Conservation (phyloP, 768 basidiomycete species). For the Austroboletus eburneus region DNA sequence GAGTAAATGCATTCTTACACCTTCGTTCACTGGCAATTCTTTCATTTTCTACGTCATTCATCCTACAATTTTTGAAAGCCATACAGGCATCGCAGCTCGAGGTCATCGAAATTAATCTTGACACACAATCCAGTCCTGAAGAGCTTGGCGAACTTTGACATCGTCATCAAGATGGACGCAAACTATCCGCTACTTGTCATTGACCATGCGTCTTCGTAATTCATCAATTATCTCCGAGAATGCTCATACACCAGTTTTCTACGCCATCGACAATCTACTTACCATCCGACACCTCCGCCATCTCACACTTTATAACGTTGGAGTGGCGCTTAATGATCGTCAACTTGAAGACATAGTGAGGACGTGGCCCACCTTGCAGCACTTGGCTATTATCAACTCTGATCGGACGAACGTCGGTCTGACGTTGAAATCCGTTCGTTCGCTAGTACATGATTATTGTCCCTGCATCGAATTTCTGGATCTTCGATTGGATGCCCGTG, state of each 20-base stretch:
- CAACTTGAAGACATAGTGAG: conserved; percentile 14
- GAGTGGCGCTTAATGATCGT: conserved; percentile 12
- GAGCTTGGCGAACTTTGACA: conserved; percentile 4
- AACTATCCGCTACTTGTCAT: conserved; percentile 6
- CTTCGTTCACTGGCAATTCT: too few species aligned
- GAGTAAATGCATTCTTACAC: too few species aligned
- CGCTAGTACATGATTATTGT: conserved; percentile 12
- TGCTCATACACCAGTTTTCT: conserved; percentile 11
- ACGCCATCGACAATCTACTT: conserved; percentile 9
- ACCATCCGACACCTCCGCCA: conserved; percentile 8
- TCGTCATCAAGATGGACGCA: conserved; percentile 8
- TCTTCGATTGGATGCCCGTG: conserved; percentile 17
- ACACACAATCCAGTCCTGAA: conserved; percentile 7
- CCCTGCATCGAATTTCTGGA: conserved; percentile 14
- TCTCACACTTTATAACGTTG: conserved; percentile 10
- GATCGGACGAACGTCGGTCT: conserved; percentile 5
- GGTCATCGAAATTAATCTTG: conserved; percentile 15
- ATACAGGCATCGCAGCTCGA: conserved; percentile 9
- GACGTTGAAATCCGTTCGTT: conserved; percentile 9
- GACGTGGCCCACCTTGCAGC: conserved; percentile 18
- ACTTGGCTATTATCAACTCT: conserved; percentile 11
- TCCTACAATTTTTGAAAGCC: conserved; percentile 5
- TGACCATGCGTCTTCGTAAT: too few species aligned
- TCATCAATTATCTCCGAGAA: too few species aligned
- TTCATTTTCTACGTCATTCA: conserved; percentile 9